Conservation (phyloP, 2,329 filamentous ascomycete genomes). For the Sclerotinia borealis region DNA sequence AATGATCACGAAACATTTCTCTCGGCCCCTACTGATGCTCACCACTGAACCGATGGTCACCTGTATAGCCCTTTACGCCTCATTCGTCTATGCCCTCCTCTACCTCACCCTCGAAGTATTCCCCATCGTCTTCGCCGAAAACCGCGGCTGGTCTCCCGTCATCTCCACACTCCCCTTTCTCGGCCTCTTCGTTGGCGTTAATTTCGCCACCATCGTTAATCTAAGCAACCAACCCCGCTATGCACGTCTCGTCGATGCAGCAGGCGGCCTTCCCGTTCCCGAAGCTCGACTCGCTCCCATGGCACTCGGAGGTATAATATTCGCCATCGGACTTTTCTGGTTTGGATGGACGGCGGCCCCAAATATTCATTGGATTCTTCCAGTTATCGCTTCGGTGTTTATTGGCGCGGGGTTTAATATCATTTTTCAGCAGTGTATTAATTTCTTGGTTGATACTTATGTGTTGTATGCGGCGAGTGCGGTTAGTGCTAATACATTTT, state of each 20-base stretch:
- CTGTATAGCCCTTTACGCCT: constrained; percentile 62
- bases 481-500: constrained; percentile 40
- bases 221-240: constrained; percentile 29
- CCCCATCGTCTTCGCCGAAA: constrained; percentile 58
- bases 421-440: constrained; percentile 31
- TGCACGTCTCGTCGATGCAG: constrained; percentile 22
- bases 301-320: constrained; percentile 34
- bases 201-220: constrained; percentile 49
- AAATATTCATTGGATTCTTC: constrained; percentile 20
- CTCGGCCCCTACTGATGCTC: constrained; percentile 40
- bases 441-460: constrained; percentile 38
- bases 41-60: constrained; percentile 55
- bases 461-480: constrained; percentile 43
- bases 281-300: constrained; percentile 44
- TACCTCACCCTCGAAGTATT: constrained; percentile 55
- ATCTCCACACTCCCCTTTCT: constrained; percentile 59
- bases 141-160: constrained; percentile 53
- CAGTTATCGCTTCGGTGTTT: constrained; percentile 16
- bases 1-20: constrained; percentile 29
- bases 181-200: constrained; percentile 33
- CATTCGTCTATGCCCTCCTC: constrained; percentile 65
- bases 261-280: constrained; percentile 38
- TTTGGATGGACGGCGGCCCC: constrained; percentile 28
- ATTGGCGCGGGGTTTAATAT: constrained; percentile 31
- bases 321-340: constrained; percentile 30